Conservation (phyloP, 352 stramenopile species). For the Globisporangium splendens region DNA sequence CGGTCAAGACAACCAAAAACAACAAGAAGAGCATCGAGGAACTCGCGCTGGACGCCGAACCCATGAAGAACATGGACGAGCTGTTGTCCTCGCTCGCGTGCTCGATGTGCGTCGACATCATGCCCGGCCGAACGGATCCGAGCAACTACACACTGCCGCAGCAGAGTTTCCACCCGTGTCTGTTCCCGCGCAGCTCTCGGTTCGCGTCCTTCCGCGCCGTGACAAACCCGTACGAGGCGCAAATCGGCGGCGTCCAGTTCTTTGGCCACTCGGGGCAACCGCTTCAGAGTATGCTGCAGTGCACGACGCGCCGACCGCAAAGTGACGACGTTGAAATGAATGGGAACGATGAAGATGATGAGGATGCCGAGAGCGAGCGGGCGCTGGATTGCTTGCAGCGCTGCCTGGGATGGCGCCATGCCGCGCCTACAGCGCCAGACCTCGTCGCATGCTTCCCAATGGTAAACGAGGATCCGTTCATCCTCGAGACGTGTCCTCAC, state of each 20-base stretch:
- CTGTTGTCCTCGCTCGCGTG: conserved; percentile 67
- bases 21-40: conserved; percentile 49
- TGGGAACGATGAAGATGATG: conserved; percentile 21
- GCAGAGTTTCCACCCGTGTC: conserved; percentile 92
- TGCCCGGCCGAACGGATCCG: conserved; percentile 88
- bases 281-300: conserved; percentile 82
- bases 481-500: conserved; percentile 83
- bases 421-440: conserved; percentile 93
- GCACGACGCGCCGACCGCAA: conserved; percentile 21
- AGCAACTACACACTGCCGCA: conserved; percentile 90
- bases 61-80: conserved; percentile 68
- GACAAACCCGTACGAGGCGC: conserved; percentile 92
- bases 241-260: conserved; percentile 57
- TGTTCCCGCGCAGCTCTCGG: conserved; percentile 83
- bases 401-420: conserved; percentile 88
- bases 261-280: conserved; percentile 88
- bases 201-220: conserved; percentile 84
- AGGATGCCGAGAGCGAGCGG: conserved; percentile 24
- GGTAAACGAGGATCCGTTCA: conserved; percentile 89
- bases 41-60: conserved; percentile 38
- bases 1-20: conserved; percentile 13
- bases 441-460: conserved; percentile 90
- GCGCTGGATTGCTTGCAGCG: conserved; percentile 55
- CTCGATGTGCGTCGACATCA: conserved; percentile 89
- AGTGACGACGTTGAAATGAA: conserved; percentile 1